Percentiles rank a stretch among this genome's conserved stretches.
These are phyloP conservation scores for Lobosporangium transversale DNA, from an alignment of 192 early-diverging fungal genomes.

Conservation along the genomic window DNA sequence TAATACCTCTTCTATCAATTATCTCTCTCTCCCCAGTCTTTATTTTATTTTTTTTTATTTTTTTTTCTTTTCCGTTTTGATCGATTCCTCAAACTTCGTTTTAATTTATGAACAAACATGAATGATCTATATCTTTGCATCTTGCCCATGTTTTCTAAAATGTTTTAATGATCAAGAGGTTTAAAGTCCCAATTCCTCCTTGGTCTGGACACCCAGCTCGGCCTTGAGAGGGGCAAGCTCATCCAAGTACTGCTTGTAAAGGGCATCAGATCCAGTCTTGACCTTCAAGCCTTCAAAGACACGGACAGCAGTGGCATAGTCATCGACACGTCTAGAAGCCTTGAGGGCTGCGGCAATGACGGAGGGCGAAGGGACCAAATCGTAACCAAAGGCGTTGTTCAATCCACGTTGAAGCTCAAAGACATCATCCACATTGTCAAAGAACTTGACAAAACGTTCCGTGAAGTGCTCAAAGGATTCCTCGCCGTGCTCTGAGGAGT, in stretches of 20 bases:
- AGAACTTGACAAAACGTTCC: constrained; percentile 84
- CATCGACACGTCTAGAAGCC: constrained; percentile 92
- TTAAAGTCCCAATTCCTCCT: constrained; percentile 87
- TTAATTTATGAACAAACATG: too few relatives aligned
- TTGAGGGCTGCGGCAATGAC: constrained; percentile 91
- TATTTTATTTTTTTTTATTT: too few relatives aligned
- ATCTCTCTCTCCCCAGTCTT: too few relatives aligned
- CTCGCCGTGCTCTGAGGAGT: constrained; percentile 70
- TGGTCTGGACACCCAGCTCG: constrained; percentile 91
- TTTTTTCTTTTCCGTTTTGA: too few relatives aligned
- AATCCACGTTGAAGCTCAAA: constrained; percentile 98
- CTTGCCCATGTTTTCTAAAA: too few relatives aligned
- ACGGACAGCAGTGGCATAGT: constrained; percentile 93
- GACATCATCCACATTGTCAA: constrained; percentile 90
- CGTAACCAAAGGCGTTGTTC: constrained; percentile 97
- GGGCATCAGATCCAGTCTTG: constrained; percentile 85
- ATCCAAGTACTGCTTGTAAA: constrained; percentile 92
- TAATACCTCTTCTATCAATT: too few relatives aligned
- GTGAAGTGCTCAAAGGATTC: constrained; percentile 84
- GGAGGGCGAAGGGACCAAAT: constrained; percentile 91
- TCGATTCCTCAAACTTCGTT: too few relatives aligned
- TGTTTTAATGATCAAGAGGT: too few relatives aligned
- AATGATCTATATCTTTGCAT: too few relatives aligned
- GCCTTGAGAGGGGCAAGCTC: constrained; percentile 88
- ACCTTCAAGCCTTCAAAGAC: constrained; percentile 95